Conservation (phyloP, 2,329 filamentous ascomycete genomes). For the Orbilia blumenaviensis region DNA sequence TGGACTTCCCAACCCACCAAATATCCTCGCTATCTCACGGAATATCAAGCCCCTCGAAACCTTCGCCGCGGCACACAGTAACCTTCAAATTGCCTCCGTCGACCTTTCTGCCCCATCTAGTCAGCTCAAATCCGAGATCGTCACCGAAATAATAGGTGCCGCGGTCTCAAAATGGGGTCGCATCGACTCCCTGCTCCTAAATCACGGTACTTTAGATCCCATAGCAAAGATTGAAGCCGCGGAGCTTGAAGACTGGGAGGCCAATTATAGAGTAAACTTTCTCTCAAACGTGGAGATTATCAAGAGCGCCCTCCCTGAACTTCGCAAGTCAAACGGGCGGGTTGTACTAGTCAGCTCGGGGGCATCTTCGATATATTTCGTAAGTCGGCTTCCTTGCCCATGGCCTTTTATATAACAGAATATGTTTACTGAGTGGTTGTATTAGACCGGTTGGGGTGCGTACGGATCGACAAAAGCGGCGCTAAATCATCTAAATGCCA, state of each 20-base stretch:
- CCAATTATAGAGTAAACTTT: slow-evolving; percentile 82
- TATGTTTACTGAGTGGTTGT: background rate
- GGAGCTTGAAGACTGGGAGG: slow-evolving; percentile 76
- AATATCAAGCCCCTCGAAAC: slow-evolving; percentile 66
- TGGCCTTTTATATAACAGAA: too few species aligned
- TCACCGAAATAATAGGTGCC: slow-evolving; percentile 69
- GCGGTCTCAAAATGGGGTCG: slow-evolving; percentile 74
- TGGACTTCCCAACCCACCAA: slow-evolving; percentile 64
- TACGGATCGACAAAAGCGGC: slow-evolving; percentile 87
- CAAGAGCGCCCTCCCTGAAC: slow-evolving; percentile 75
- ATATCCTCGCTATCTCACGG: slow-evolving; percentile 69
- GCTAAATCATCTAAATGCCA: slow-evolving; percentile 78
- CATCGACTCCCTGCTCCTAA: slow-evolving; percentile 84
- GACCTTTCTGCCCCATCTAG: slow-evolving; percentile 64
- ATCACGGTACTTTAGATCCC: slow-evolving; percentile 82
- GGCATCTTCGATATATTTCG: slow-evolving; percentile 73
- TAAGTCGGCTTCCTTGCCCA: slow-evolving; percentile 58
- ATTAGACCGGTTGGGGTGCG: slow-evolving; percentile 70
- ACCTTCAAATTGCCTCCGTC: slow-evolving; percentile 68
- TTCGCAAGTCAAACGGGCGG: slow-evolving; percentile 74
- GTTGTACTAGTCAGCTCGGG: slow-evolving; percentile 84
- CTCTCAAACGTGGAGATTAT: slow-evolving; percentile 84
- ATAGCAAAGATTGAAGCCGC: slow-evolving; percentile 75
- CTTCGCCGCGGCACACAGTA: slow-evolving; percentile 67
- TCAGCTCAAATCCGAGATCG: slow-evolving; percentile 60